Base-by-base conservation (phyloP, 495 filamentous ascomycete genomes). In the Neurospora pannonica region DNA sequence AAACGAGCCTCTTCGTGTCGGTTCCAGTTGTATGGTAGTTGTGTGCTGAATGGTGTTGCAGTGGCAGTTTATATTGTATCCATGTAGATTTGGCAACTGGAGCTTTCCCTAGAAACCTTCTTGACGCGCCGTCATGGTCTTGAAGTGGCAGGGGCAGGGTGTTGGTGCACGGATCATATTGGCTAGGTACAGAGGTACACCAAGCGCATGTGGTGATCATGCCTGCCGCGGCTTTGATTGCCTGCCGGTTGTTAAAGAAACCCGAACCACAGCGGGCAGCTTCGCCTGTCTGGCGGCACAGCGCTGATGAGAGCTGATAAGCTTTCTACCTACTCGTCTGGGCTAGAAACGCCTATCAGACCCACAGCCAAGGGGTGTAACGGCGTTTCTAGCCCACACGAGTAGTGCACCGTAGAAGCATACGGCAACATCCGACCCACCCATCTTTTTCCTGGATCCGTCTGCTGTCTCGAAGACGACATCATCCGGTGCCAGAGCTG, bases 391-490 rank as follows among this genome's bases (percentile, higher is more conserved):
- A n/a, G n/a, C n/a, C n/a, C n/a, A n/a, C n/a, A n/a, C n/a, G n/a
- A n/a, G n/a, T n/a, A 67, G 31, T 67, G 54, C 28, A 67, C 54
- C 54, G 28, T 62, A 19, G 38, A 72, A 34, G 13, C 60, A 46
- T 21, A 71, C 60, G 69, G 73, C 34, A 74, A 46, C 40, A 74
- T 74, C 73, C 69, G 69, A 71, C 54, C 54, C 54, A 67, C 54
- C 54, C 54, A 67, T 71, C 73, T 74, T 74, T 74, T 73, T 73
- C 21, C 38, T 21, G 15, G 54, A 67, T 19, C 54, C 28, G 54
- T 67, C 54, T 67, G 54, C 54, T 67, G 54, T 34, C 28, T 34
- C 28, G 54, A 67, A 67, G 54, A 67, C 54, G 54, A 34, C 54
- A 67, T 67, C 54, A 67, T 67, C 28, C 54, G 54, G 54, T 67